phyloP scores from a whole-genome alignment of 2,329 filamentous ascomycete species.

The Xylariaceae sp. region DNA sequence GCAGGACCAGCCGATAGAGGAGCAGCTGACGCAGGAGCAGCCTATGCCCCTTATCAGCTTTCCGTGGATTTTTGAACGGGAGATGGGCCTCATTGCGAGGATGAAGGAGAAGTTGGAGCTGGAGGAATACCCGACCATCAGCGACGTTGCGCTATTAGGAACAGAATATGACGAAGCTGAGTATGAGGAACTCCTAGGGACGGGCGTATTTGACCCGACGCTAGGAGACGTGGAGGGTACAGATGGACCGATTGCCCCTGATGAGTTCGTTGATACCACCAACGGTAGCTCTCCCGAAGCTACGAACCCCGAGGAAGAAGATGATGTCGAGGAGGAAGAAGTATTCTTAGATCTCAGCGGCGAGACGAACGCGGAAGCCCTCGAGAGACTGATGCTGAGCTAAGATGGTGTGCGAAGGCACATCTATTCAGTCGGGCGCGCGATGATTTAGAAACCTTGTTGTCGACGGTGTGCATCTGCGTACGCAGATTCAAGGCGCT shows the following conservation, averaged over 20 bases:
- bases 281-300: not conserved
- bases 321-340: conserved; percentile 42
- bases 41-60: conserved; percentile 83
- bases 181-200: conserved; percentile 20
- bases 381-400: conserved; percentile 6
- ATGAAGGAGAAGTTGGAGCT: conserved; percentile 35
- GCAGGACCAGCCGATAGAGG: conserved; percentile 36
- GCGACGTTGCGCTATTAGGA: conserved; percentile 5
- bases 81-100: conserved; percentile 67
- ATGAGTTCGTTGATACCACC: conserved; percentile 14
- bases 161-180: conserved; percentile 18
- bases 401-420: no score
- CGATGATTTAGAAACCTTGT: no score
- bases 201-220: conserved; percentile 12
- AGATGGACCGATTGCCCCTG: not conserved
- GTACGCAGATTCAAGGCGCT: no score
- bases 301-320: conserved; percentile 22
- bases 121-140: conserved; percentile 19
- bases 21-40: conserved; percentile 40
- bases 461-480: no score
- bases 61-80: conserved; percentile 81
- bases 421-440: no score
- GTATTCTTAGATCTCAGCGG: conserved; percentile 23
- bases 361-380: conserved; percentile 42
- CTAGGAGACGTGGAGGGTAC: not conserved